phyloP scores from a whole-genome alignment of 192 early-diverging fungal species.

The Gaertneriomyces sp. region DNA sequence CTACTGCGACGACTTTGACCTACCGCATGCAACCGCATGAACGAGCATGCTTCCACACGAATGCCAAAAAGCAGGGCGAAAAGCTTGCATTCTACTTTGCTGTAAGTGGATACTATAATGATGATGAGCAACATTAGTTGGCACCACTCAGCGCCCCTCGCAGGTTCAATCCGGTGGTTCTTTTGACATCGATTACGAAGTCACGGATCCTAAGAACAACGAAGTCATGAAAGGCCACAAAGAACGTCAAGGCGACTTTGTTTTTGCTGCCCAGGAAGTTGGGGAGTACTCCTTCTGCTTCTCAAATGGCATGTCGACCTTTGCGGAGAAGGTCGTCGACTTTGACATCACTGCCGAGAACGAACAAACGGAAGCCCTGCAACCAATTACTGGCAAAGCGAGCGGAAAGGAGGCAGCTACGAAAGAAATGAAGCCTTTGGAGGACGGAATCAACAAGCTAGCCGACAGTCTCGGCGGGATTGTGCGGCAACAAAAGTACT shows the following conservation, averaged over 20 bases:
- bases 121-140: background rate
- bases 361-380: conserved; percentile 46
- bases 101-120: conserved; percentile 54
- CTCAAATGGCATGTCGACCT: conserved; percentile 89
- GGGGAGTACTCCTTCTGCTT: conserved; percentile 99
- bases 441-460: conserved; percentile 47
- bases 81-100: conserved; percentile 98
- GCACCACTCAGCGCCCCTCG: background rate
- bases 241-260: conserved; percentile 93
- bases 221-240: conserved; percentile 72
- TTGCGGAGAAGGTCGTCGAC: conserved; percentile 88
- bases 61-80: conserved; percentile 72
- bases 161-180: conserved; percentile 94
- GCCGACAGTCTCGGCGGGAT: conserved; percentile 64
- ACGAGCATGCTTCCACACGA: conserved; percentile 86
- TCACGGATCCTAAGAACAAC: conserved; percentile 69
- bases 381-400: conserved; percentile 9
- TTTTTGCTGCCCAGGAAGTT: conserved; percentile 76
- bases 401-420: conserved; percentile 26
- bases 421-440: conserved; percentile 54
- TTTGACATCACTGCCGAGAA: conserved; percentile 93
- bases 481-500: conserved; percentile 81
- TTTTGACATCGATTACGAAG: conserved; percentile 95
- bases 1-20: conserved; percentile 65
- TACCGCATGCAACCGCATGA: conserved; percentile 87